Conservation (phyloP, 768 basidiomycete species). For the Dendrothele bispora region DNA sequence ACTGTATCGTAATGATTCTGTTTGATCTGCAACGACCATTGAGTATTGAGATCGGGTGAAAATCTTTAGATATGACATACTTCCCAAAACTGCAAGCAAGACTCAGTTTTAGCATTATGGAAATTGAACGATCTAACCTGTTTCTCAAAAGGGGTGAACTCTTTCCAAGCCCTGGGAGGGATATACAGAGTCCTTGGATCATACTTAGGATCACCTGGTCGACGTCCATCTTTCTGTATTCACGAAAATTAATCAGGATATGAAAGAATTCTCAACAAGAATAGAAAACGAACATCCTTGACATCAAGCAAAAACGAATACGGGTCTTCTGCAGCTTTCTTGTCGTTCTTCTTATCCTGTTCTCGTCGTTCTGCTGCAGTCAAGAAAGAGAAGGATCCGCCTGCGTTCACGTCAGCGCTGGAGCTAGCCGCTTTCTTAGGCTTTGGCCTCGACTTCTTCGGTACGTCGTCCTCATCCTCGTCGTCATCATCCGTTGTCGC, state of each 20-base stretch:
- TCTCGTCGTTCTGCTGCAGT: conserved; percentile 82
- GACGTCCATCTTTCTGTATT: conserved; percentile 82
- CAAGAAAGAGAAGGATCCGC: conserved; percentile 51
- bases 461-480: conserved; percentile 34
- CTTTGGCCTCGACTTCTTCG: conserved; percentile 34
- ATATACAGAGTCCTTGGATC: conserved; percentile 88
- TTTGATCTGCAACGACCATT: conserved; percentile 65
- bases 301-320: conserved; percentile 73
- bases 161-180: conserved; percentile 72
- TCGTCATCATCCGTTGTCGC: conserved; percentile 38
- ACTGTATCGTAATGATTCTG: conserved; percentile 97
- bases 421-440: conserved; percentile 33
- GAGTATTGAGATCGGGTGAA: not conserved
- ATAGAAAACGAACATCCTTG: conserved; percentile 56
- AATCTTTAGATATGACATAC: conserved; percentile 31
- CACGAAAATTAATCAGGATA: conserved; percentile 7
- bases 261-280: not conserved
- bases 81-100: conserved; percentile 64
- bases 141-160: conserved; percentile 94
- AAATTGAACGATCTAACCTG: conserved; percentile 47
- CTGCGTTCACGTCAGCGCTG: conserved; percentile 19
- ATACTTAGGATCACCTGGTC: conserved; percentile 81
- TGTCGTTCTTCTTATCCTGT: conserved; percentile 77
- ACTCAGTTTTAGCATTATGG: not conserved
- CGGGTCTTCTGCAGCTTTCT: conserved; percentile 75